These are phyloP conservation scores for Fonsecaea nubica DNA, from an alignment of 2,329 filamentous ascomycete species.

Conservation along the genomic window DNA sequence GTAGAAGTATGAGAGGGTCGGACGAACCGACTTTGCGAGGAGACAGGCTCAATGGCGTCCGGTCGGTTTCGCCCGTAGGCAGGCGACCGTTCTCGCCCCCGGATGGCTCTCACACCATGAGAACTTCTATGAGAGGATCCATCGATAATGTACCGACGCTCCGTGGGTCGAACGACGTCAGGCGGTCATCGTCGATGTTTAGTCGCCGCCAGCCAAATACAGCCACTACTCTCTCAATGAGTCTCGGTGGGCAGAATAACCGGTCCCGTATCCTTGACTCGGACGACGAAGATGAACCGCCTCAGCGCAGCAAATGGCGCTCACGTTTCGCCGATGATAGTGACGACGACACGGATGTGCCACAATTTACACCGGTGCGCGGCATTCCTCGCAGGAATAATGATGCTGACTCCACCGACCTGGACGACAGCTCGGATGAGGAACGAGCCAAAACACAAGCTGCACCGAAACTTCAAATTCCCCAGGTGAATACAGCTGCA, in stretches of 20 bases:
- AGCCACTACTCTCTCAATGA: slow-evolving; percentile 45
- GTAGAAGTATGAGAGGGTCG: slow-evolving; percentile 71
- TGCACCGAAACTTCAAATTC: slow-evolving; percentile 38
- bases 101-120: slow-evolving; percentile 51
- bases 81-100: slow-evolving; percentile 54
- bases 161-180: slow-evolving; percentile 37
- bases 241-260: slow-evolving; percentile 38
- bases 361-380: slow-evolving; percentile 60
- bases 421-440: slow-evolving; percentile 67
- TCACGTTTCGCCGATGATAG: slow-evolving; percentile 76
- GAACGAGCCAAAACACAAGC: slow-evolving; percentile 43
- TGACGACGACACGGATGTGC: slow-evolving; percentile 68
- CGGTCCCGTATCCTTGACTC: slow-evolving; percentile 64
- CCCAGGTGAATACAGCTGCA: slow-evolving; percentile 46
- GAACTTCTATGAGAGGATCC: slow-evolving; percentile 58
- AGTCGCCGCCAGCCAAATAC: slow-evolving; percentile 44
- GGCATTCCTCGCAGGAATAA: slow-evolving; percentile 66
- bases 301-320: slow-evolving; percentile 48
- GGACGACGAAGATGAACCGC: slow-evolving; percentile 64
- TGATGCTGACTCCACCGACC: slow-evolving; percentile 67
- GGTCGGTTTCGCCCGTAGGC: slow-evolving; percentile 71
- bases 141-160: slow-evolving; percentile 46
- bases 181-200: slow-evolving; percentile 50
- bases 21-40: slow-evolving; percentile 49
- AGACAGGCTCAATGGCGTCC: slow-evolving; percentile 66